Evolutionary conservation across 2,329 filamentous ascomycete genomes (phyloP).

Genomic region (Moelleriella libera): DNA sequence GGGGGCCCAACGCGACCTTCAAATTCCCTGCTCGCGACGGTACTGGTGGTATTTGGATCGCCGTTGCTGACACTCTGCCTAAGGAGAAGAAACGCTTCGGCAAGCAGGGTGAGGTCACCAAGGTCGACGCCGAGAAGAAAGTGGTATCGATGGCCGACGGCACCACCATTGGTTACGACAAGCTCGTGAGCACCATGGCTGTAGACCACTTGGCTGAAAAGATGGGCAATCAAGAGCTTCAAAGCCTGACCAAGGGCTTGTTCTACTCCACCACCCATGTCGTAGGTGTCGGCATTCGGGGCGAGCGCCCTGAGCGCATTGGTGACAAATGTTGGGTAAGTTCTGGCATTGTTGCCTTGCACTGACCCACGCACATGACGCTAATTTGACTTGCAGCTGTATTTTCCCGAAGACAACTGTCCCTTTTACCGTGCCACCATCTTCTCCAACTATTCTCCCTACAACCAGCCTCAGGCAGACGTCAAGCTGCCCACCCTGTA

Average conservation of each 20-base stretch:
- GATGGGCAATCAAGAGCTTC: slow-evolving; percentile 78
- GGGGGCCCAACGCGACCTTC: slow-evolving; percentile 98
- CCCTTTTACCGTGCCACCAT: slow-evolving; percentile 99
- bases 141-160: slow-evolving; percentile 71
- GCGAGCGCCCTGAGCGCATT: slow-evolving; percentile 82
- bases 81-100: slow-evolving; percentile 87
- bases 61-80: slow-evolving; percentile 83
- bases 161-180: slow-evolving; percentile 78
- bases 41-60: slow-evolving; percentile 98
- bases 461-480: slow-evolving; percentile 82
- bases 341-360: slow-evolving; percentile 1
- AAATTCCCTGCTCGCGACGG: slow-evolving; percentile 91
- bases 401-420: slow-evolving; percentile 98
- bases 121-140: slow-evolving; percentile 78
- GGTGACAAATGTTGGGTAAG: slow-evolving; percentile 97
- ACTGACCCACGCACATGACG: no score
- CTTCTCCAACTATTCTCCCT: slow-evolving; percentile 99
- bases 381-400: slow-evolving; percentile 40
- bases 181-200: slow-evolving; percentile 91
- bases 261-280: slow-evolving; percentile 98
- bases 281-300: slow-evolving; percentile 88
- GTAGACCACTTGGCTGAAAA: slow-evolving; percentile 77
- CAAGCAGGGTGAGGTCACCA: slow-evolving; percentile 67
- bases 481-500: slow-evolving; percentile 79
- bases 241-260: slow-evolving; percentile 72